Conservation (phyloP, 2,329 filamentous ascomycete genomes). For the Exophiala sp. region DNA sequence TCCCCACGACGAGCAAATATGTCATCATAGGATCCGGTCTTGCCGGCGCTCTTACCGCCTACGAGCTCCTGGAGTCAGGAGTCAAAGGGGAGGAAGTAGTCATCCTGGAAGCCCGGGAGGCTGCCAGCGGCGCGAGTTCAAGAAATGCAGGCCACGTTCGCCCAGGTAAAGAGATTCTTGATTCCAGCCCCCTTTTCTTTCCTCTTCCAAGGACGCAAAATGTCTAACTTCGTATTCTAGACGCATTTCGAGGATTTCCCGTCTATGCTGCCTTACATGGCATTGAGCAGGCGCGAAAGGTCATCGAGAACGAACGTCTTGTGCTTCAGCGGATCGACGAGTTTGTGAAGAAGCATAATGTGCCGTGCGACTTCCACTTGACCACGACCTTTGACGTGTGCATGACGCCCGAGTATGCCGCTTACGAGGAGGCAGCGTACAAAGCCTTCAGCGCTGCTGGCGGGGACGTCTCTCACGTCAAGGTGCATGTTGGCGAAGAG, state of each 20-base stretch:
- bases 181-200: no score
- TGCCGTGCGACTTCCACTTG: conserved; percentile 44
- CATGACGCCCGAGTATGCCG: conserved; percentile 44
- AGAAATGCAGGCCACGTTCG: conserved; percentile 43
- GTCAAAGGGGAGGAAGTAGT: conserved; percentile 34
- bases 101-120: conserved; percentile 44
- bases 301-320: conserved; percentile 42
- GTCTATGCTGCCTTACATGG: conserved; percentile 43
- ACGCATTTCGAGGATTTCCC: conserved; percentile 46
- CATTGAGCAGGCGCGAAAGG: conserved; percentile 42
- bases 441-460: conserved; percentile 39
- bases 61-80: conserved; percentile 37
- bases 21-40: conserved; percentile 43
- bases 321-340: conserved; percentile 39
- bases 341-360: conserved; percentile 40
- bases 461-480: conserved; percentile 42
- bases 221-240: neutral
- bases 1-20: conserved; percentile 34
- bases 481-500: conserved; percentile 38
- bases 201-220: no score
- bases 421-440: conserved; percentile 40
- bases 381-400: conserved; percentile 47
- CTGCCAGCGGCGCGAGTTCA: conserved; percentile 40
- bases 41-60: conserved; percentile 39
- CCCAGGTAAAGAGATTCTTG: conserved; percentile 31